Percentiles rank a stretch among this genome's conserved stretches.
phyloP scores from a whole-genome alignment of 306 rosid species.

The Purshia tridentata region DNA sequence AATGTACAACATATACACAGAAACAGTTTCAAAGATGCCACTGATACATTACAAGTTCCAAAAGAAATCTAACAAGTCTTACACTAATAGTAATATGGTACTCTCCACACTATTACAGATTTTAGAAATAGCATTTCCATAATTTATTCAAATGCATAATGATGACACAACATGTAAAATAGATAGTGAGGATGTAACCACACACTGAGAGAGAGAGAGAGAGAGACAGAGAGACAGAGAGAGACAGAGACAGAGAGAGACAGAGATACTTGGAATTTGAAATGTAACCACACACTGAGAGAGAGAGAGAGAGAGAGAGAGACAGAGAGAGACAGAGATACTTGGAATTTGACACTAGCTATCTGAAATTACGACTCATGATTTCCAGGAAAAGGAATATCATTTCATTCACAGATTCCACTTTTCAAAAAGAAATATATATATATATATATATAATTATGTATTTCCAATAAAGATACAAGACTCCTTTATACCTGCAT shows the following conservation, averaged over 20 bases:
- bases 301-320: neutral
- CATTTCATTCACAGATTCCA: neutral
- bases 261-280: neutral
- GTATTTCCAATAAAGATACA: slow-evolving; percentile 8
- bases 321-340: too few species aligned
- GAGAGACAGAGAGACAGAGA: neutral
- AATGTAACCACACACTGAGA: neutral
- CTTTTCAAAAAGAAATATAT: neutral
- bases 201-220: neutral
- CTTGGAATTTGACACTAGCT: neutral
- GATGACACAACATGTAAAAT: slow-evolving; percentile 2
- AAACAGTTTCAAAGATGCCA: neutral
- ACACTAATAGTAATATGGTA: neutral
- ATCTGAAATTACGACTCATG: neutral
- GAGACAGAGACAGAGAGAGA: too few species aligned
- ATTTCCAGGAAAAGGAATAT: neutral
- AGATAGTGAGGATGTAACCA: neutral
- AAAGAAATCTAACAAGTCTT: neutral
- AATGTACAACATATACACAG: neutral
- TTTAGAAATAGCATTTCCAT: neutral
- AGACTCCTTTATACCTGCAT: slow-evolving; percentile 62
- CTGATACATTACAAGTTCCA: neutral
- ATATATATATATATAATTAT: neutral
- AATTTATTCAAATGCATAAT: neutral
- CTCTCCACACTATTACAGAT: neutral